A percentile compares a stretch with the other conserved stretches of the same genome.
Evolutionary conservation across 2,329 filamentous ascomycete genomes (phyloP).

Genomic region (Fusarium torreyae): DNA sequence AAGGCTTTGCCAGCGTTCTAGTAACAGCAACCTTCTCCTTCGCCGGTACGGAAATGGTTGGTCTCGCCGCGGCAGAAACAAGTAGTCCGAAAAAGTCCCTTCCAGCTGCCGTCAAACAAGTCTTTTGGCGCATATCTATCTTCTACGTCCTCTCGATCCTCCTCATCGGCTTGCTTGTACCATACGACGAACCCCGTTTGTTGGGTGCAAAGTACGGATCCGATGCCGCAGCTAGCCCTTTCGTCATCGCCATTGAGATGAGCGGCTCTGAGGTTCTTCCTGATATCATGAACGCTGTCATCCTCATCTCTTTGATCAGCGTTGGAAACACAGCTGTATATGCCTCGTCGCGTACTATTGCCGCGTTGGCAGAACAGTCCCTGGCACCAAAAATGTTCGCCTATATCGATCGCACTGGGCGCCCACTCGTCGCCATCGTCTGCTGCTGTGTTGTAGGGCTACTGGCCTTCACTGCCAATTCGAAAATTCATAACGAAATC

Average conservation of each 20-base stretch:
- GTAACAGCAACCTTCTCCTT: slow-evolving; percentile 84
- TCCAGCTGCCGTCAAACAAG: slow-evolving; percentile 90
- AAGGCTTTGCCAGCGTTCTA: slow-evolving; percentile 83
- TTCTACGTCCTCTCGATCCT: slow-evolving; percentile 90
- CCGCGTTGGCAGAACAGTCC: slow-evolving; percentile 70
- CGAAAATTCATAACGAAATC: slow-evolving; percentile 70
- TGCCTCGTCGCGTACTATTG: slow-evolving; percentile 77
- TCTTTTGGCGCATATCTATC: slow-evolving; percentile 92
- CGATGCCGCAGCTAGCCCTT: slow-evolving; percentile 85
- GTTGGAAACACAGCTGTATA: slow-evolving; percentile 94
- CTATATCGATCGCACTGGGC: slow-evolving; percentile 86
- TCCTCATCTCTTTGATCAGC: slow-evolving; percentile 90
- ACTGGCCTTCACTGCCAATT: slow-evolving; percentile 81
- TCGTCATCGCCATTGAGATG: slow-evolving; percentile 91
- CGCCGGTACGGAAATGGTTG: slow-evolving; percentile 81
- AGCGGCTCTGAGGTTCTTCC: slow-evolving; percentile 85
- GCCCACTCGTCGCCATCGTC: slow-evolving; percentile 80
- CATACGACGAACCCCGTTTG: slow-evolving; percentile 76
- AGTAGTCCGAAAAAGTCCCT: slow-evolving; percentile 83
- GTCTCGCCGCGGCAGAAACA: slow-evolving; percentile 82
- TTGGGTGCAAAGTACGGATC: slow-evolving; percentile 67
- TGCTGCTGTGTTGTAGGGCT: slow-evolving; percentile 78
- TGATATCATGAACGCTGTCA: slow-evolving; percentile 94
- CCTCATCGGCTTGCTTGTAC: slow-evolving; percentile 86
- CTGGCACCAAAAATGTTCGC: slow-evolving; percentile 82